Evolutionary conservation across 257 asterid genomes (phyloP).

Genomic region (Solanum gandarillasii): DNA sequence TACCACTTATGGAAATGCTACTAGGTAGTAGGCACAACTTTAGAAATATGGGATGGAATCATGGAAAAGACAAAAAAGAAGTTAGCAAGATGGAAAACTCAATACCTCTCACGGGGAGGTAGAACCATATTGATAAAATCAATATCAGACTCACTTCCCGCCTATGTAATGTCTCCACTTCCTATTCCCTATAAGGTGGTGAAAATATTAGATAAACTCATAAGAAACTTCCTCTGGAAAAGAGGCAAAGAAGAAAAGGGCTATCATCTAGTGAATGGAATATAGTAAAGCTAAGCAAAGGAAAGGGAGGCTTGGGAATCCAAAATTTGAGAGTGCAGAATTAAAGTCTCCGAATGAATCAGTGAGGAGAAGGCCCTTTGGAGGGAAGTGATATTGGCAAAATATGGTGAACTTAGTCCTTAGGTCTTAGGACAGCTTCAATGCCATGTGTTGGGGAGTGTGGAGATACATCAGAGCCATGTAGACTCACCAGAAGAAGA

Average conservation of each 20-base stretch:
- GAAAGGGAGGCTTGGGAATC: neutral
- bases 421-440: neutral
- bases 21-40: neutral
- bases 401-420: neutral
- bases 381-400: neutral
- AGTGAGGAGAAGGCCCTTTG: neutral
- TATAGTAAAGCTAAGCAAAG: neutral
- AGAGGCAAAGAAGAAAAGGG: neutral
- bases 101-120: neutral
- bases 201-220: neutral
- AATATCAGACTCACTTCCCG: neutral
- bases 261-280: neutral
- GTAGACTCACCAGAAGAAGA: neutral
- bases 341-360: neutral
- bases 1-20: neutral
- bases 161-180: neutral
- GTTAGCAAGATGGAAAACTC: neutral
- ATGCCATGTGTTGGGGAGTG: neutral
- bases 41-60: neutral
- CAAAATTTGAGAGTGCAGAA: neutral
- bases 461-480: neutral
- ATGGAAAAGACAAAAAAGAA: neutral
- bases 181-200: neutral
- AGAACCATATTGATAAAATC: neutral
- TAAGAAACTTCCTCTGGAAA: neutral